Conservation (phyloP, 768 basidiomycete species). For the Boletus reticulatus region DNA sequence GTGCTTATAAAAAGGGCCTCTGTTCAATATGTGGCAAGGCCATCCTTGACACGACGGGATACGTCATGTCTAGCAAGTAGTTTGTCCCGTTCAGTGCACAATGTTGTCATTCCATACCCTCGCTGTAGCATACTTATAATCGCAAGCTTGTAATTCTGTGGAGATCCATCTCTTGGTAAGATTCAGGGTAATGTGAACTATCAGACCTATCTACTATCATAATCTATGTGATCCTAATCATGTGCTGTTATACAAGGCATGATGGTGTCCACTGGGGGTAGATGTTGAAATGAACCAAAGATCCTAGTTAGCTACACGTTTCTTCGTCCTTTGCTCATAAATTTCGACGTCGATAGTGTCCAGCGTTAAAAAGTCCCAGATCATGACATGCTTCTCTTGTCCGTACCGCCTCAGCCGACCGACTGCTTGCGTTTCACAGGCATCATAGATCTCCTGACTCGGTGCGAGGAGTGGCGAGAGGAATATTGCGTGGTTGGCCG, state of each 20-base stretch:
- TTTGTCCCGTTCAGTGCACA: background rate
- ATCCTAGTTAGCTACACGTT: constrained; percentile 25
- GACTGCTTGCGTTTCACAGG: constrained; percentile 80
- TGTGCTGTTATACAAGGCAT: constrained; percentile 8
- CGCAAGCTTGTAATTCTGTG: constrained; percentile 9
- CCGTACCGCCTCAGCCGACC: constrained; percentile 84
- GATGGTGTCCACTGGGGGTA: background rate
- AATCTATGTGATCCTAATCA: background rate
- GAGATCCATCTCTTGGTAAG: background rate
- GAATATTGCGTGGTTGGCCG: constrained; percentile 94
- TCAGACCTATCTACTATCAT: background rate
- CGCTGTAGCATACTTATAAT: constrained; percentile 14
- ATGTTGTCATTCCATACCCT: constrained; percentile 19
- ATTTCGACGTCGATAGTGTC: constrained; percentile 91
- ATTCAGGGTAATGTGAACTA: background rate
- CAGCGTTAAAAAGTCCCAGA: constrained; percentile 81
- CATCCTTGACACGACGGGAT: constrained; percentile 80
- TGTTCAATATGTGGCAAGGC: constrained; percentile 88
- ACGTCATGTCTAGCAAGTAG: constrained; percentile 83
- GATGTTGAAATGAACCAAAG: background rate
- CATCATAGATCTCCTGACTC: constrained; percentile 80
- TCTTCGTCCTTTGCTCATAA: constrained; percentile 49
- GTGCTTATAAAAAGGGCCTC: constrained; percentile 83
- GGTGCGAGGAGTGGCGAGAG: constrained; percentile 85
- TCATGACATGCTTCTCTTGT: constrained; percentile 74